These are phyloP conservation scores for Casaregolazyma suthepensis DNA, from an alignment of 1,139 yeast species.

Conservation along the genomic window DNA sequence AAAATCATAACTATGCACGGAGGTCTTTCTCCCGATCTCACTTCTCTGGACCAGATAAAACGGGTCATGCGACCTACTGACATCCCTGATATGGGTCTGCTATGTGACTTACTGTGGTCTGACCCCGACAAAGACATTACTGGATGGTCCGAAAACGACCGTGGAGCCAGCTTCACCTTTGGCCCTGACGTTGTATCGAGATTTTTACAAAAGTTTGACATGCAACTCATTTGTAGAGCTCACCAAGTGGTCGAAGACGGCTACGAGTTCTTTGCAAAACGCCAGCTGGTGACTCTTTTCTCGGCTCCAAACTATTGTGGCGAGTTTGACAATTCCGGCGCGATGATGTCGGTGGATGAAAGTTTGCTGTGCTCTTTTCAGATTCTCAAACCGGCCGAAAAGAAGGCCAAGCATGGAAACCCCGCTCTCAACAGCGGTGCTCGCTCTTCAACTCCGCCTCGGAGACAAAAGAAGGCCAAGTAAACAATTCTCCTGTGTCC, in stretches of 20 bases:
- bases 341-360: constrained; percentile 98
- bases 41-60: constrained; percentile 95
- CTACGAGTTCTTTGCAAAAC: constrained; percentile 88
- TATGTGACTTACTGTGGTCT: constrained; percentile 93
- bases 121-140: constrained; percentile 96
- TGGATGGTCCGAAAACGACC: constrained; percentile 96
- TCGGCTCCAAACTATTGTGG: constrained; percentile 12
- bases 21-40: constrained; percentile 91
- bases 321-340: constrained; percentile 91
- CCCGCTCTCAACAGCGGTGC: constrained; percentile 38
- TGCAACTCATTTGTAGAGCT: constrained; percentile 94
- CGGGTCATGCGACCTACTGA: constrained; percentile 98
- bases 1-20: constrained; percentile 98
- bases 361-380: constrained; percentile 95
- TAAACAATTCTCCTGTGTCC: neutral
- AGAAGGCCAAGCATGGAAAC: constrained; percentile 62
- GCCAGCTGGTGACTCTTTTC: constrained; percentile 64
- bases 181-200: constrained; percentile 95
- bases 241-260: constrained; percentile 99
- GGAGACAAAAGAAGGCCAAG: constrained; percentile 48
- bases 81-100: constrained; percentile 90
- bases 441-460: constrained; percentile 59
- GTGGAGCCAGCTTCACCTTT: constrained; percentile 94
- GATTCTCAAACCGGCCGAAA: constrained; percentile 93
- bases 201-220: constrained; percentile 88